phyloP scores from a whole-genome alignment of 202 grass and related monocot species.

The Elaeis oleifera region DNA sequence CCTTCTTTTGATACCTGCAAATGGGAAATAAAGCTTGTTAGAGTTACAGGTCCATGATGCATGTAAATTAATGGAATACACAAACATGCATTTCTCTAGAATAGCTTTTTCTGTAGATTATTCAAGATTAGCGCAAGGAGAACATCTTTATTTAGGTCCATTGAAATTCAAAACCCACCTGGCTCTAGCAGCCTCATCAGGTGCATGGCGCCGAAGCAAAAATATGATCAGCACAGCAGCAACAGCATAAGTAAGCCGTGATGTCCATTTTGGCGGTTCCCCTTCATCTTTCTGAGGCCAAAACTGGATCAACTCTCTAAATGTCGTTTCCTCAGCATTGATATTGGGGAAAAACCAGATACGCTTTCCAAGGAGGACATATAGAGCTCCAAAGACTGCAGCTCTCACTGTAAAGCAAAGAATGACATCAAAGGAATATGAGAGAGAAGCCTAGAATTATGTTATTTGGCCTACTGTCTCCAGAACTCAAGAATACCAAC shows the following conservation, averaged over 20 bases:
- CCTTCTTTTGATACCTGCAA: slow-evolving; percentile 95
- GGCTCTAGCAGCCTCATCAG: slow-evolving; percentile 95
- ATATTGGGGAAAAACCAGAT: slow-evolving; percentile 99
- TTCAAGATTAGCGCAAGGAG: too few relatives aligned
- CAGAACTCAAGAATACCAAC: too few relatives aligned
- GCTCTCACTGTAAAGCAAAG: slow-evolving; percentile 63
- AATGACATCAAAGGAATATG: neutral
- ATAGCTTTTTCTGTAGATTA: neutral
- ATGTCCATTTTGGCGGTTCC: slow-evolving; percentile 78
- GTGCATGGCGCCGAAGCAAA: slow-evolving; percentile 90
- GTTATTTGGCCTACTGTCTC: too few relatives aligned
- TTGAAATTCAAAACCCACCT: slow-evolving; percentile 42
- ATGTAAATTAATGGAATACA: neutral
- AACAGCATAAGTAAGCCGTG: slow-evolving; percentile 71
- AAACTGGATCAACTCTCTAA: slow-evolving; percentile 86
- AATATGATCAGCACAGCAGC: slow-evolving; percentile 53
- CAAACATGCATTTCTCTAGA: neutral
- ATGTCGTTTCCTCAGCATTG: slow-evolving; percentile 97
- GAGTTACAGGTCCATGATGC: neutral
- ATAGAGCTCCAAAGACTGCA: slow-evolving; percentile 70
- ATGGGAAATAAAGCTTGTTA: slow-evolving; percentile 1
- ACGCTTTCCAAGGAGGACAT: slow-evolving; percentile 83
- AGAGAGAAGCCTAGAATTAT: too few relatives aligned
- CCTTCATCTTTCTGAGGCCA: slow-evolving; percentile 92
- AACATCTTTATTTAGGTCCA: too few relatives aligned